A percentile compares a stretch with the other conserved stretches of the same genome.
Evolutionary conservation across 2,329 filamentous ascomycete species (phyloP).

Genomic region (Aspergillus sp.): DNA sequence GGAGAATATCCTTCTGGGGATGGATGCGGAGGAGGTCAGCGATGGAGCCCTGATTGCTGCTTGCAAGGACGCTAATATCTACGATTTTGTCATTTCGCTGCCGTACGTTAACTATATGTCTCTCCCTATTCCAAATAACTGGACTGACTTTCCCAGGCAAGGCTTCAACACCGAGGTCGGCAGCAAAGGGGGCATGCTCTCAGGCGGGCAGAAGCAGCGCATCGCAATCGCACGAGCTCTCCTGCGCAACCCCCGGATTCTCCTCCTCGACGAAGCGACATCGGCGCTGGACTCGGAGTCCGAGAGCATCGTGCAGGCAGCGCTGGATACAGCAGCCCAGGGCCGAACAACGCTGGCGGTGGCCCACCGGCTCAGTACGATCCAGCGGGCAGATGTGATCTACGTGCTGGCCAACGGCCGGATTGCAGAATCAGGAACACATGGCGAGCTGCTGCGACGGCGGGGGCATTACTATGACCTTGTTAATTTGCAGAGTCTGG

Average conservation of each 20-base stretch:
- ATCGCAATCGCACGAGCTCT: constrained; percentile 38
- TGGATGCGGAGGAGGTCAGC: constrained; percentile 13
- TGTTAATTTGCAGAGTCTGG: constrained; percentile 74
- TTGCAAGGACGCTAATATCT: constrained; percentile 29
- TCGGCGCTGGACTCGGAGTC: constrained; percentile 47
- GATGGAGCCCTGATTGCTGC: constrained; percentile 19
- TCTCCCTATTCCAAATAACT: neutral
- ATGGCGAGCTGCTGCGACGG: constrained; percentile 66
- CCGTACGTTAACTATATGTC: constrained; percentile 13
- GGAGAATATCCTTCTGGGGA: constrained; percentile 65
- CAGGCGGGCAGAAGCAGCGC: constrained; percentile 38
- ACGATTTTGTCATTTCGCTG: constrained; percentile 28
- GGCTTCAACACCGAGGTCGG: constrained; percentile 26
- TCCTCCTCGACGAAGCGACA: constrained; percentile 35
- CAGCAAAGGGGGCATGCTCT: constrained; percentile 25
- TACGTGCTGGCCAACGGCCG: constrained; percentile 86
- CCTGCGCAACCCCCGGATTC: constrained; percentile 33
- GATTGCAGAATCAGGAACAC: constrained; percentile 78
- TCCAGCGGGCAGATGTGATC: constrained; percentile 87
- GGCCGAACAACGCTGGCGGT: constrained; percentile 87
- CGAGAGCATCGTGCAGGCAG: constrained; percentile 58
- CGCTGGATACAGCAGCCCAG: constrained; percentile 75
- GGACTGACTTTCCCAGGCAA: constrained; percentile 12
- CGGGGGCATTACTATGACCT: constrained; percentile 71
- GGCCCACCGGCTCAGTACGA: constrained; percentile 82